Conservation (phyloP, 768 basidiomycete genomes). For the Tremella fuciformis region DNA sequence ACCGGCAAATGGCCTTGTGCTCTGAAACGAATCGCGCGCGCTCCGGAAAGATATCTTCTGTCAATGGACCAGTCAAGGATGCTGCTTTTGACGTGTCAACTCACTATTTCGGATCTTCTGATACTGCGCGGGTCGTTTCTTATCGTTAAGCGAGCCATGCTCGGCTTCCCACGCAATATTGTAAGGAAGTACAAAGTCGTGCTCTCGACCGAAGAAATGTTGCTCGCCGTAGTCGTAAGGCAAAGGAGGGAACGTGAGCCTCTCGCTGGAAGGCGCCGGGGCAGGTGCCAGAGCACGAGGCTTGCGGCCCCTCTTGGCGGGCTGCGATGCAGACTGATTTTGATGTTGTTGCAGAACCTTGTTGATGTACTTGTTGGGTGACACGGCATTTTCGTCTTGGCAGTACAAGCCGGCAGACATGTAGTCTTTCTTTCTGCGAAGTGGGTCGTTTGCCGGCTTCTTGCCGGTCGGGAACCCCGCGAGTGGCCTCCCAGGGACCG, state of each 20-base stretch:
- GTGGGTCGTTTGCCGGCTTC: background rate
- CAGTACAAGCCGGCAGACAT: conserved; percentile 43
- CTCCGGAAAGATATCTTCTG: conserved; percentile 40
- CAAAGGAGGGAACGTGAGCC: conserved; percentile 35
- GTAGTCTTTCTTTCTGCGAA: conserved; percentile 25
- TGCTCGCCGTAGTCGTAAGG: conserved; percentile 38
- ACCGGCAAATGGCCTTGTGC: conserved; percentile 45
- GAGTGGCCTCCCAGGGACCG: background rate
- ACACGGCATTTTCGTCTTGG: conserved; percentile 30
- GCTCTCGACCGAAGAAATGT: conserved; percentile 34
- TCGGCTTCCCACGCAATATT: conserved; percentile 43
- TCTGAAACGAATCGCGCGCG: conserved; percentile 17
- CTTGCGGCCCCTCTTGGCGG: conserved; percentile 3
- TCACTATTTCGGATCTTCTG: conserved; percentile 36
- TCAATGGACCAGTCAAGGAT: conserved; percentile 5
- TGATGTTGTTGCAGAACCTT: conserved; percentile 16
- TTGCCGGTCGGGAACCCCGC: background rate
- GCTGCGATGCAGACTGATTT: background rate
- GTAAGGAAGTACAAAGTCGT: conserved; percentile 45
- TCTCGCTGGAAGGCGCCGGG: background rate
- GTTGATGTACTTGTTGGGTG: conserved; percentile 28
- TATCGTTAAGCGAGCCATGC: conserved; percentile 32
- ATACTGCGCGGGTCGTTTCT: conserved; percentile 39
- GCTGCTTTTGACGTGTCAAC: conserved; percentile 10
- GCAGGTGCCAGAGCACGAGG: conserved; percentile 1